Evolutionary conservation across 805 yeast genomes (phyloP), one percentile per base, ranked within the genome.

Genomic region (Metschnikowia kunwiensis): DNA sequence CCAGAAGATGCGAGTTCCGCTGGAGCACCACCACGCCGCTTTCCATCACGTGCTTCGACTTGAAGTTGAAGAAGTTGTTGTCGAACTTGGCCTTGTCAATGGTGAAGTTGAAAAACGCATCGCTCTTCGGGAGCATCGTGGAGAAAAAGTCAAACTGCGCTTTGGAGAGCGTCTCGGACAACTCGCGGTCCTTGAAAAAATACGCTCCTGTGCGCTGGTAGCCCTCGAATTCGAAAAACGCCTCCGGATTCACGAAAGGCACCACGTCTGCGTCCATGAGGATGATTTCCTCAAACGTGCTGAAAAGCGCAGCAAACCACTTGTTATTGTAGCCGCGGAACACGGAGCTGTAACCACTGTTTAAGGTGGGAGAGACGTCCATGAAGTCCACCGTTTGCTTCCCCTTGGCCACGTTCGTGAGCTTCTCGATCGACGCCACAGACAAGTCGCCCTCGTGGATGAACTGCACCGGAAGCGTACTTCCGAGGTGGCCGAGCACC

Each of bases 21-120:
- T 57, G 43, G 23, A 61, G 40, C 2, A 55, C 51, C 21, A 61
- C 65, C 30, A 65, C 53, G 9, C 71, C 71, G 19, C 65, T 56
- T 35, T 65, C 70, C 65, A 60, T 54, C 30, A 50, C 39, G 37
- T 59, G 42, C 49, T 51, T 44, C 47, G 58, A 41, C 35, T 32
- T 40, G 43, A 53, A 42, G 16, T 35, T 36, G 35, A 42, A 44
- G 18, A 46, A 44, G 37, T 44, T 44, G 35, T 42, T 46, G 27
- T 37, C 32, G 25, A 39, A 16, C 24, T 30, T 41, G 9, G 32
- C 22, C 10, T 18, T 7, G 18, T 44, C 48, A 13, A 44, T 31
- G 8, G 30, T 9, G 10, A 42, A 23, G 19, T 31, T 24, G 22
- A 44, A 44, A 2, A 28, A 23, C 3, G 30, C 14, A n/a, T 41